Conservation (phyloP, 805 yeast genomes). For the Candida gorgasii region DNA sequence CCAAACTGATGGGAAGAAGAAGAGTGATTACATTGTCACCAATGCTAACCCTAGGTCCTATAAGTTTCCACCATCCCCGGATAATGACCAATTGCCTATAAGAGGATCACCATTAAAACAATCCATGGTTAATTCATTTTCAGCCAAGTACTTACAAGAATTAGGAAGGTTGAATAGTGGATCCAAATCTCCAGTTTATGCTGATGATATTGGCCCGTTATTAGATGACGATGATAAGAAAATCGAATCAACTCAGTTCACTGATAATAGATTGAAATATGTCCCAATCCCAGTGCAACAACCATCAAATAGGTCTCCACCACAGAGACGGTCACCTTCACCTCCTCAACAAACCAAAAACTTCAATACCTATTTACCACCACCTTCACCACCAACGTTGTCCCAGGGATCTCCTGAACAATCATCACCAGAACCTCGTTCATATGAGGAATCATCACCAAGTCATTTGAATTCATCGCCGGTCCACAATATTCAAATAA, state of each 20-base stretch:
- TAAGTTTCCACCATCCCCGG: slow-evolving; percentile 56
- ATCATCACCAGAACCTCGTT: slow-evolving; percentile 37
- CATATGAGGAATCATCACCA: slow-evolving; percentile 33
- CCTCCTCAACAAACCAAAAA: slow-evolving; percentile 4
- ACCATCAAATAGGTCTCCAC: slow-evolving; percentile 19
- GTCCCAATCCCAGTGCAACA: slow-evolving; percentile 45
- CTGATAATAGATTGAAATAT: slow-evolving; percentile 22
- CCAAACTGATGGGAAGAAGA: slow-evolving; percentile 16
- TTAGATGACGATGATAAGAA: slow-evolving; percentile 13
- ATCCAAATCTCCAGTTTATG: slow-evolving; percentile 20
- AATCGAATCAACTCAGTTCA: slow-evolving; percentile 2
- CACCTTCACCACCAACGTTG: slow-evolving; percentile 37
- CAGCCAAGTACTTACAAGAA: slow-evolving; percentile 45
- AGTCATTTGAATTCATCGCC: slow-evolving; percentile 23
- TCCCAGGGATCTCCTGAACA: slow-evolving; percentile 38
- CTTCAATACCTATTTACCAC: slow-evolving; percentile 27
- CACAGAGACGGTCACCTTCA: slow-evolving; percentile 13
- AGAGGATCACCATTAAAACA: slow-evolving; percentile 5
- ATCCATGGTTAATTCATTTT: slow-evolving; percentile 26
- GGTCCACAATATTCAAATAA: slow-evolving; percentile 16
- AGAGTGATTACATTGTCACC: slow-evolving; percentile 49
- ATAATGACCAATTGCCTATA: slow-evolving; percentile 1
- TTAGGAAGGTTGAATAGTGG: slow-evolving; percentile 17
- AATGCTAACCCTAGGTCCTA: slow-evolving; percentile 48
- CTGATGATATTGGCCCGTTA: slow-evolving; percentile 38